These are phyloP conservation scores for Aphanoascus verrucosus DNA, from an alignment of 2,329 filamentous ascomycete species.

Conservation along the genomic window DNA sequence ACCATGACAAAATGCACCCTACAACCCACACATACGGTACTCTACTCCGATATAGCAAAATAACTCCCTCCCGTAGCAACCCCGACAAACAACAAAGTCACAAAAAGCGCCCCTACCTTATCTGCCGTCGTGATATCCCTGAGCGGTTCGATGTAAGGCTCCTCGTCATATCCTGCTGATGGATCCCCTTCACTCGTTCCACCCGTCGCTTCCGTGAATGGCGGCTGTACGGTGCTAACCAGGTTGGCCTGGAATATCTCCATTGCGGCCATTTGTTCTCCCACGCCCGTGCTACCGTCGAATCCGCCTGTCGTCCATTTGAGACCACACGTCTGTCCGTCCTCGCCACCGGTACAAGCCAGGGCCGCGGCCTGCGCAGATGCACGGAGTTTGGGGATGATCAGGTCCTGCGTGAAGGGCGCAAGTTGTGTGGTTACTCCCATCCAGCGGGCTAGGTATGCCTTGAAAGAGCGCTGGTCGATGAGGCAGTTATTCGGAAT, in stretches of 20 bases:
- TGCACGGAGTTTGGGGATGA: conserved; percentile 48
- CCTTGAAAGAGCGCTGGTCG: conserved; percentile 65
- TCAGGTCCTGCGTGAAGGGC: conserved; percentile 45
- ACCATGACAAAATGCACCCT: too few species aligned
- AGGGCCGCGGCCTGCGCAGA: conserved; percentile 51
- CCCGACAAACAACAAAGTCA: conserved; percentile 21
- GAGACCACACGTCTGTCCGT: conserved; percentile 53
- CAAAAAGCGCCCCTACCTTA: conserved; percentile 30
- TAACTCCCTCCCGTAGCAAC: neutral
- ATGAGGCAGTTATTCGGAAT: conserved; percentile 49
- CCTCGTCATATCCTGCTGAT: conserved; percentile 23
- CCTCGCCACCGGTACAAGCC: conserved; percentile 51
- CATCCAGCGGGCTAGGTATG: conserved; percentile 57
- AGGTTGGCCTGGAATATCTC: conserved; percentile 53
- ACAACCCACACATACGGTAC: too few species aligned
- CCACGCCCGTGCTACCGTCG: conserved; percentile 51
- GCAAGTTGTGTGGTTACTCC: conserved; percentile 51
- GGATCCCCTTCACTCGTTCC: conserved; percentile 41
- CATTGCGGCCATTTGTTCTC: conserved; percentile 59
- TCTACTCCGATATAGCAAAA: neutral
- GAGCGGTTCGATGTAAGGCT: conserved; percentile 4
- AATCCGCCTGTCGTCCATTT: conserved; percentile 48
- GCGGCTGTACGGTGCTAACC: conserved; percentile 36
- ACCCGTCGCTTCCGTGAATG: conserved; percentile 46
- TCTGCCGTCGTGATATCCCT: conserved; percentile 26